Conservation (phyloP, 1,139 yeast species). For the Diutina neorugosa region DNA sequence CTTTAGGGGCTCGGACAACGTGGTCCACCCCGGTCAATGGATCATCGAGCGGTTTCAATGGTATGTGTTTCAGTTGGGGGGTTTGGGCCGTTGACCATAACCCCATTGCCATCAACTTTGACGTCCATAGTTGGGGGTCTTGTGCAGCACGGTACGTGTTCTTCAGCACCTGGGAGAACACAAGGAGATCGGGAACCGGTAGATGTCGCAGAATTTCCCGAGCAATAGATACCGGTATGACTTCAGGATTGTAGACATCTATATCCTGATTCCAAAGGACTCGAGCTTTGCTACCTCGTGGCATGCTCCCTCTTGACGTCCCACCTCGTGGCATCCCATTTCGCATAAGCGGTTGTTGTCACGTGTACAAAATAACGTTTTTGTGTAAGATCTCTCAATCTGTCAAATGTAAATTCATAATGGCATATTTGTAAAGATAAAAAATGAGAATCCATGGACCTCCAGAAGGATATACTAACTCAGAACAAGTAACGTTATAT, state of each 20-base stretch:
- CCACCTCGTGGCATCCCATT: neutral
- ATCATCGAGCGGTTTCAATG: constrained; percentile 9
- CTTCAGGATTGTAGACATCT: constrained; percentile 31
- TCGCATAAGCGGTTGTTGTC: neutral
- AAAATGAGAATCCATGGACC: too few species aligned
- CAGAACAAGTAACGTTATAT: too few species aligned
- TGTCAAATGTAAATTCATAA: too few species aligned
- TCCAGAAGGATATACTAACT: too few species aligned
- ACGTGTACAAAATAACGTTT: neutral
- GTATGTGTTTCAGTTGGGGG: constrained; percentile 5
- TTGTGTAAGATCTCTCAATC: too few species aligned
- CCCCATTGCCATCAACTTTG: constrained; percentile 34
- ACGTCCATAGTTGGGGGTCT: constrained; percentile 39
- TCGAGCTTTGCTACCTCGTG: constrained; percentile 22
- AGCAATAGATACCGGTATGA: constrained; percentile 31
- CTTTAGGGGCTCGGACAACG: constrained; percentile 24
- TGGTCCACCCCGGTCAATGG: constrained; percentile 30
- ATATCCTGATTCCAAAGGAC: constrained; percentile 39
- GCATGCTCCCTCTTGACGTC: neutral
- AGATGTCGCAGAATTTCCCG: constrained; percentile 22
- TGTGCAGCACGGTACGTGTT: constrained; percentile 26
- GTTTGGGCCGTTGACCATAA: constrained; percentile 27
- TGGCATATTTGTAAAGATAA: too few species aligned
- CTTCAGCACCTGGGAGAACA: constrained; percentile 24
- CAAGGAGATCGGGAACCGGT: constrained; percentile 23